Conservation (phyloP, 1,139 yeast genomes). For the Scheffersomyces lignicola region DNA sequence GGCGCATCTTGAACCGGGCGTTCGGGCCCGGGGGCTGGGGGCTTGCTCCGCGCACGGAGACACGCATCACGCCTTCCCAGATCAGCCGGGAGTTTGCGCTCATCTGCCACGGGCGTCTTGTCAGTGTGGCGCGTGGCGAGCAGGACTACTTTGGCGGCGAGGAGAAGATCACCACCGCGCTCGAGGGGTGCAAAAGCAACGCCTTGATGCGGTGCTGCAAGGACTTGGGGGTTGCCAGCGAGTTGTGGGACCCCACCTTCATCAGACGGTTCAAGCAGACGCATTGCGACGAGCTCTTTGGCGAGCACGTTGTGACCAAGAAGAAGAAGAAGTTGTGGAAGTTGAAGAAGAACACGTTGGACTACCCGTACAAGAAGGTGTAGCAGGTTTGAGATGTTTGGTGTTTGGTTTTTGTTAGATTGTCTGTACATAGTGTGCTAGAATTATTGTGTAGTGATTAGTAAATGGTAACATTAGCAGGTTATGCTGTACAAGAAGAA, state of each 20-base stretch:
- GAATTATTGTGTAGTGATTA: too few species aligned
- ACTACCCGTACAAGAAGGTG: slow-evolving; percentile 11
- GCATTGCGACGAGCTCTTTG: slow-evolving; percentile 80
- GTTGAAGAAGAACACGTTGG: slow-evolving; percentile 35
- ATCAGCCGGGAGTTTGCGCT: slow-evolving; percentile 87
- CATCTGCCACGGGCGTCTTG: slow-evolving; percentile 83
- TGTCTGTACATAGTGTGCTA: too few species aligned
- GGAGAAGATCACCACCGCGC: slow-evolving; percentile 88
- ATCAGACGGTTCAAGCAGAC: slow-evolving; percentile 76
- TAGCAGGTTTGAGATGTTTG: slow-evolving; percentile 1
- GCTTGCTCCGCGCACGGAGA: slow-evolving; percentile 87
- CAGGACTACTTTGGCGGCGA: slow-evolving; percentile 86
- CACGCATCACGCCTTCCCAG: slow-evolving; percentile 62
- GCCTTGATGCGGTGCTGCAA: slow-evolving; percentile 98
- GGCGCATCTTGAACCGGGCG: slow-evolving; percentile 82
- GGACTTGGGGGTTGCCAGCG: slow-evolving; percentile 94
- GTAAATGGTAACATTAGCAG: too few species aligned
- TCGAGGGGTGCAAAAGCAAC: slow-evolving; percentile 95
- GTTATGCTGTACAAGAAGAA: too few species aligned
- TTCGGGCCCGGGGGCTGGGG: slow-evolving; percentile 99
- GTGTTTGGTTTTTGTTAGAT: not conserved
- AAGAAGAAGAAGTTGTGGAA: slow-evolving; percentile 91
- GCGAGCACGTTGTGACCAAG: slow-evolving; percentile 78
- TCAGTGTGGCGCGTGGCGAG: slow-evolving; percentile 93
- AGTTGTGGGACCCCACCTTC: slow-evolving; percentile 94